Percentiles rank a stretch among this genome's conserved stretches.
Conservation (phyloP, 2,329 filamentous ascomycete species). For the Thelonectria blattea region DNA sequence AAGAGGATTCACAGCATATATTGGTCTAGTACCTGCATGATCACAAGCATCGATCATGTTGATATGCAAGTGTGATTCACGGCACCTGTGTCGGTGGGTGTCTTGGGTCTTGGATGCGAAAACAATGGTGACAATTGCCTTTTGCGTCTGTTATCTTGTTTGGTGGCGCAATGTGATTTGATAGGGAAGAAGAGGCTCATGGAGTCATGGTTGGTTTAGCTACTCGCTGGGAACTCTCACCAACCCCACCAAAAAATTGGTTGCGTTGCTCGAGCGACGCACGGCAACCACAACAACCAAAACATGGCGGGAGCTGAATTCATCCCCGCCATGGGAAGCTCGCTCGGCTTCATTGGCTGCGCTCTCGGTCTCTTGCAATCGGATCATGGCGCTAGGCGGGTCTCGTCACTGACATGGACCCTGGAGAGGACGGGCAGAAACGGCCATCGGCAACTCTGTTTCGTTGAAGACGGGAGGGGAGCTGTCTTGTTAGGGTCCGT, state of each 20-base stretch:
- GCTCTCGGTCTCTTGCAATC: background rate
- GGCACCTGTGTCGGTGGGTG: no score
- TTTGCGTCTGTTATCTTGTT: background rate
- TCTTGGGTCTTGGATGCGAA: no score
- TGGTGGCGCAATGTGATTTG: conserved; percentile 8
- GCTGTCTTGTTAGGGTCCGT: background rate
- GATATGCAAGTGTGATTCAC: background rate
- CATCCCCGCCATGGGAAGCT: background rate
- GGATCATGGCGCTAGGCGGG: conserved; percentile 14
- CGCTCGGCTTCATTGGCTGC: background rate
- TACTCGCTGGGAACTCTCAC: no score
- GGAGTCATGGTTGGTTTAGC: no score
- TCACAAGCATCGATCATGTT: background rate
- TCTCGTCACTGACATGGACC: conserved; percentile 8
- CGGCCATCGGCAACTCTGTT: conserved; percentile 13
- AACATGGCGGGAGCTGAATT: conserved; percentile 7
- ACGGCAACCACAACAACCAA: conserved; percentile 6
- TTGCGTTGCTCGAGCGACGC: conserved; percentile 12
- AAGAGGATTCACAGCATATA: background rate
- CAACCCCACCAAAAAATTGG: background rate
- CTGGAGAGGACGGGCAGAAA: background rate
- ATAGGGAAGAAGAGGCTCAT: background rate
- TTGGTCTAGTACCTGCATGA: background rate
- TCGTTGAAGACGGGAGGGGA: background rate
- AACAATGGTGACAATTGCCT: background rate